phyloP scores from a whole-genome alignment of 2,329 filamentous ascomycete species.

The Alternaria arborescens region DNA sequence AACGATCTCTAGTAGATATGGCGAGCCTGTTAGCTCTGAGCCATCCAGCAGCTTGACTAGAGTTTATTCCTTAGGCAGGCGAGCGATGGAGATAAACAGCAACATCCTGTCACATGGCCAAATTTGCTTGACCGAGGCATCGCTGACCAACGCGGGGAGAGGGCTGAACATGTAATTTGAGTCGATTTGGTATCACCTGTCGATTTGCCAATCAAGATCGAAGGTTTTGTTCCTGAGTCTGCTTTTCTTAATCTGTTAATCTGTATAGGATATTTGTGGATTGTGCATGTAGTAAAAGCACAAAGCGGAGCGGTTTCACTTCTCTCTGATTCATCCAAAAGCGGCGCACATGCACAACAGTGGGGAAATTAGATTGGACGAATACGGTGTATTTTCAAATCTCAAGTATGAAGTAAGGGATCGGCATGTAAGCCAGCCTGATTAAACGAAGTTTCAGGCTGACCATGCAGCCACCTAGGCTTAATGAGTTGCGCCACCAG shows the following conservation, averaged over 20 bases:
- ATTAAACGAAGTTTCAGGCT: constrained; percentile 1
- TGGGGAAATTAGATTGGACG: background rate
- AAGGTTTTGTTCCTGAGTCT: background rate
- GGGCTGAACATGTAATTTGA: background rate
- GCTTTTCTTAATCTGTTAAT: too few relatives aligned
- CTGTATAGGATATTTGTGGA: too few relatives aligned
- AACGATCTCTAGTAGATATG: background rate
- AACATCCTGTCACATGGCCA: too few relatives aligned
- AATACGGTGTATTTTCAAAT: background rate
- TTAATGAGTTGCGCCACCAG: constrained; percentile 2
- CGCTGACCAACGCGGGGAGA: background rate
- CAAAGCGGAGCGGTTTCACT: background rate
- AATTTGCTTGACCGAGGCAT: background rate
- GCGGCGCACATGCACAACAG: background rate
- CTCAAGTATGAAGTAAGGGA: background rate
- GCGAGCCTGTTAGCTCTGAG: background rate
- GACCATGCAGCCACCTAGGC: background rate
- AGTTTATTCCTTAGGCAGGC: background rate
- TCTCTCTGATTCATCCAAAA: background rate
- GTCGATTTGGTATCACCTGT: background rate
- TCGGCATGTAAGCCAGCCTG: background rate
- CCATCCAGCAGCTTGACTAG: background rate
- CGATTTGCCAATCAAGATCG: background rate
- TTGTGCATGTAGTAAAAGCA: background rate
- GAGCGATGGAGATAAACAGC: background rate